Evolutionary conservation across 1,139 yeast species (phyloP), one percentile per base, ranked within the genome.

Genomic region (Petasospora rhodanensis): DNA sequence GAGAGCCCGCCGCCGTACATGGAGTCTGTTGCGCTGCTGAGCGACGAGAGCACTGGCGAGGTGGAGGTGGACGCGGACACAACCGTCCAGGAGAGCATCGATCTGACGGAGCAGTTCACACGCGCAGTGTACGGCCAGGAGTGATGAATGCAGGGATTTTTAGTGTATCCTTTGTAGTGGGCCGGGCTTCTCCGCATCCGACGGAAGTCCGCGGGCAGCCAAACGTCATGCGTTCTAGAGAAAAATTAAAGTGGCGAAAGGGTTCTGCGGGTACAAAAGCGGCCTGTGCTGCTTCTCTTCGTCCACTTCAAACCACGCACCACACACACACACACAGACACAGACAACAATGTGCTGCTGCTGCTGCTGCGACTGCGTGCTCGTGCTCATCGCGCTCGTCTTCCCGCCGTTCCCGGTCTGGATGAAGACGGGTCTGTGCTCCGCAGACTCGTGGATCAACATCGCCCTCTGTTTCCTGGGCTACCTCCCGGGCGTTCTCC

Each of bases 361-460:
- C 35, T 56, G 61, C 34, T 58, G 56, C 45, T 70, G 55, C 55
- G 82, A 79, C 54, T 64, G 77, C 34, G 52, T 74, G 9, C 68
- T 80, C 25, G 78, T 78, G 17, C 55, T 79, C 0, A 50, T 79
- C 11, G 78, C 84, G 1, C 70, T 79, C 18, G 53, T 79, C 32
- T 69, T 77, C 58, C 87, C 89, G 1, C 87, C 89, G 0, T 60
- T 80, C 33, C 84, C 87, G 0, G 87, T 80, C 15, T 72, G 79
- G 71, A 68, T 79, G 40, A 74, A 82, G 51, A 62, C 77, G 37
- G 87, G 87, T 2, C 36, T 77, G 21, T 78, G 84, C 43, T 69
- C 83, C 3, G 60, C 66, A 24, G 86, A 79, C 52, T 66, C 79
- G 9, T 54, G 77, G 12, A 73, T 80, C 40, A 79, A 79, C 52